Percentiles rank a stretch among this genome's conserved stretches.
Conservation (phyloP, 139 green algal genomes). For the Tetraselmis chui region DNA sequence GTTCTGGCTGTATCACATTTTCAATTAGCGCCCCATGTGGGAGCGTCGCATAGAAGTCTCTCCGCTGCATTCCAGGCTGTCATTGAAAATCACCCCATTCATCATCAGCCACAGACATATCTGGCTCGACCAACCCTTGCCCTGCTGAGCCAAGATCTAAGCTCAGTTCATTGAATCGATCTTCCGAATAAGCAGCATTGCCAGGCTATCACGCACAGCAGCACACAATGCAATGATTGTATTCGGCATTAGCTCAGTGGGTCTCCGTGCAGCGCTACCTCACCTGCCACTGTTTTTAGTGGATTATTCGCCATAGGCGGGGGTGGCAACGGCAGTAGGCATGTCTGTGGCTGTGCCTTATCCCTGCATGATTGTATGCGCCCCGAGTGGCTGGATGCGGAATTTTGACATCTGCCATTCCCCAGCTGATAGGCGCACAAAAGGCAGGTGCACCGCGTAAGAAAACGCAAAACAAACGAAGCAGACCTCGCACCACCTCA, state of each 20-base stretch:
- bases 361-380: background rate
- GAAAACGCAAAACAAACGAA: too few species aligned
- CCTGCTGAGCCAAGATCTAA: background rate
- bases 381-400: background rate
- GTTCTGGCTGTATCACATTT: background rate
- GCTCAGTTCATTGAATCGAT: background rate
- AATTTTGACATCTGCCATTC: background rate
- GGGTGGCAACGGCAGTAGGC: too few species aligned
- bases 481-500: too few species aligned
- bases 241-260: background rate
- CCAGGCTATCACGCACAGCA: background rate
- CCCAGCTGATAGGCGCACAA: background rate
- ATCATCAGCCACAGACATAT: background rate
- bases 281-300: too few species aligned
- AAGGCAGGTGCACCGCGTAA: background rate
- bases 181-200: background rate
- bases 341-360: background rate
- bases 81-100: background rate
- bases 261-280: too few species aligned
- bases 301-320: too few species aligned
- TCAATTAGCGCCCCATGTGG: background rate
- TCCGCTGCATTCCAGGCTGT: background rate
- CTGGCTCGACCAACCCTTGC: background rate
- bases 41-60: background rate
- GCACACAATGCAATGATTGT: background rate